These are phyloP conservation scores for Boletus smithii DNA, from an alignment of 1,284 basidiomycete species.

Conservation along the genomic window DNA sequence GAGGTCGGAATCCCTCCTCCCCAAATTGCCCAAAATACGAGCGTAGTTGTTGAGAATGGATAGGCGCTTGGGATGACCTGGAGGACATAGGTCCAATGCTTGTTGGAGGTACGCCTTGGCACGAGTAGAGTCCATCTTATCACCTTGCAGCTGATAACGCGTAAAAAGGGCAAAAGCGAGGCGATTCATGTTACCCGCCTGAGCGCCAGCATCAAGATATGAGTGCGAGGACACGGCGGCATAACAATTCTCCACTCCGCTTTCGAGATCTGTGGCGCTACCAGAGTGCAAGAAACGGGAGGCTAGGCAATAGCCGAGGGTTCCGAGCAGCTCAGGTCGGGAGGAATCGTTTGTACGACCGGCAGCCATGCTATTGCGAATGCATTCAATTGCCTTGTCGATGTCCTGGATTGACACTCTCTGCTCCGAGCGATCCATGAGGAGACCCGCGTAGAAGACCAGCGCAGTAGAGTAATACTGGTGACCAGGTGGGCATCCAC, in stretches of 20 bases:
- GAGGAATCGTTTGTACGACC: slow-evolving; percentile 2
- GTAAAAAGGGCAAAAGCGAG: slow-evolving; percentile 18
- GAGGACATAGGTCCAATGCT: slow-evolving; percentile 10
- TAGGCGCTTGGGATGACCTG: slow-evolving; percentile 4
- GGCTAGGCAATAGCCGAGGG: slow-evolving; percentile 12
- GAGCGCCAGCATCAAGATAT: neutral
- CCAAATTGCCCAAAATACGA: slow-evolving; percentile 12
- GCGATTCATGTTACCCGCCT: slow-evolving; percentile 6
- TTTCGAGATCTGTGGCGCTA: slow-evolving; percentile 12
- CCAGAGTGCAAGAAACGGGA: slow-evolving; percentile 18
- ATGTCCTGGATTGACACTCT: slow-evolving; percentile 12
- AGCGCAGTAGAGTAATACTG: slow-evolving; percentile 3
- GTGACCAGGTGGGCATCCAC: slow-evolving; percentile 9
- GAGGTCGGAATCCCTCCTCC: neutral
- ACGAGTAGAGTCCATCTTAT: slow-evolving; percentile 9
- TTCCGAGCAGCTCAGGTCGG: slow-evolving; percentile 2
- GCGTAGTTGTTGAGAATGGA: slow-evolving; percentile 15
- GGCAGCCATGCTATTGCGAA: slow-evolving; percentile 8
- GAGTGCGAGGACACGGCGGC: slow-evolving; percentile 8
- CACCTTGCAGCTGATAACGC: slow-evolving; percentile 23
- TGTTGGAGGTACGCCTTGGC: slow-evolving; percentile 11
- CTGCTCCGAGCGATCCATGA: slow-evolving; percentile 16
- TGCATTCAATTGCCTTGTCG: slow-evolving; percentile 13
- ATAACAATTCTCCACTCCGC: slow-evolving; percentile 17
- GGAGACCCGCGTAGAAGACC: slow-evolving; percentile 11